Evolutionary conservation across 345 rosid genomes (phyloP).

Genomic region (Cochlearia excelsa): DNA sequence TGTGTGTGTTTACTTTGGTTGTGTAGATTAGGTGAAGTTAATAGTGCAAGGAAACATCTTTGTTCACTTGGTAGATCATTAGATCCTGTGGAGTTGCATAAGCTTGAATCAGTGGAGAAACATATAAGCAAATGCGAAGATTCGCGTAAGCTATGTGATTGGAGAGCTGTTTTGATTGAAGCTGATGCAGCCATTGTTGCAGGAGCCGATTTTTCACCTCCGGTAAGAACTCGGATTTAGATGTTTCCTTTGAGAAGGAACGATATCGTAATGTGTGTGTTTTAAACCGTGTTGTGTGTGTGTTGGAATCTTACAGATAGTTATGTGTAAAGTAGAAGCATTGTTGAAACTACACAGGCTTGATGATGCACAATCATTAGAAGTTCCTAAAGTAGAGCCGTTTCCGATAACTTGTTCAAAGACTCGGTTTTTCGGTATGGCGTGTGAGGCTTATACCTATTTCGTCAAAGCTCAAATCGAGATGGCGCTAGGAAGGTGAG

Average conservation of each 20-base stretch:
- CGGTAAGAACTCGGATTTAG: conserved; percentile 41
- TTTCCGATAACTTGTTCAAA: conserved; percentile 51
- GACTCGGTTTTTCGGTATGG: conserved; percentile 69
- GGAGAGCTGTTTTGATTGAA: conserved; percentile 75
- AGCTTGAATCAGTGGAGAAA: conserved; percentile 72
- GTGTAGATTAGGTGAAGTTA: conserved; percentile 84
- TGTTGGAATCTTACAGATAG: conserved; percentile 63
- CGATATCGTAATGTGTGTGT: no score
- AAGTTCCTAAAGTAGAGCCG: conserved; percentile 54
- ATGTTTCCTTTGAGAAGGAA: background rate
- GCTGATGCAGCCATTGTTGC: conserved; percentile 70
- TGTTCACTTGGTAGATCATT: conserved; percentile 49
- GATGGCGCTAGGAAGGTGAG: conserved; percentile 95
- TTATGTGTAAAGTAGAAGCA: conserved; percentile 93
- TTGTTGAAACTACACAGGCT: conserved; percentile 76
- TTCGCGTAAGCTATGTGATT: conserved; percentile 62
- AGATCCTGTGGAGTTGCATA: conserved; percentile 61
- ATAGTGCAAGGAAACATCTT: conserved; percentile 66
- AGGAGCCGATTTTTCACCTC: conserved; percentile 83
- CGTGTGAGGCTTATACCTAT: conserved; percentile 66
- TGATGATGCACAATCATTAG: conserved; percentile 64
- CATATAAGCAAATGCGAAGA: conserved; percentile 68
- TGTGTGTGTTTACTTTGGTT: background rate
- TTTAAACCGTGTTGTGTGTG: conserved; percentile 32
- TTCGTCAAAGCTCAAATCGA: conserved; percentile 80